Conservation (phyloP, 208 protist species). For the Jaenimonas drosophilae region DNA sequence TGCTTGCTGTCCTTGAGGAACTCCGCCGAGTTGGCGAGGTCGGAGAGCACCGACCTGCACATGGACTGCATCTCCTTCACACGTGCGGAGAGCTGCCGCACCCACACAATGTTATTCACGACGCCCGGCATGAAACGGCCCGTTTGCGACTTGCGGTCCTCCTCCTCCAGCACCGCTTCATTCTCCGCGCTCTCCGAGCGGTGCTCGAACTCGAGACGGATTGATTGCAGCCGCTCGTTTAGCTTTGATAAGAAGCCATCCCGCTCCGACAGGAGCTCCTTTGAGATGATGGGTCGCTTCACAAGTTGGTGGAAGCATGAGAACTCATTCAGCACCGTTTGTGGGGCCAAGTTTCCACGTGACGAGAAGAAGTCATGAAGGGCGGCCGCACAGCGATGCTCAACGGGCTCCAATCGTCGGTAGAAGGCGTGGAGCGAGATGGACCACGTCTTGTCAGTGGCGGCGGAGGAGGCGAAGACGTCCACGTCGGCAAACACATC, state of each 20-base stretch:
- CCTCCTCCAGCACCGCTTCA: slow-evolving; percentile 64
- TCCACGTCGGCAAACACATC: slow-evolving; percentile 65
- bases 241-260: slow-evolving; percentile 79
- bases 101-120: slow-evolving; percentile 89
- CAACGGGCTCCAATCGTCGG: slow-evolving; percentile 70
- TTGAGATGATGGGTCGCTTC: slow-evolving; percentile 75
- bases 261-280: slow-evolving; percentile 79
- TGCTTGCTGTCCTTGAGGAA: slow-evolving; percentile 45
- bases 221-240: slow-evolving; percentile 74
- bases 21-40: slow-evolving; percentile 52
- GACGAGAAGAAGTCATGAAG: slow-evolving; percentile 69
- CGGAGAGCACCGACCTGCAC: slow-evolving; percentile 62
- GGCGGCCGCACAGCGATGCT: slow-evolving; percentile 67
- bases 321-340: slow-evolving; percentile 83
- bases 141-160: slow-evolving; percentile 81
- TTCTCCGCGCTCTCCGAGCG: slow-evolving; percentile 64
- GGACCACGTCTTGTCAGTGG: slow-evolving; percentile 59
- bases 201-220: slow-evolving; percentile 84
- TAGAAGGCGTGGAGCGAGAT: slow-evolving; percentile 58
- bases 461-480: slow-evolving; percentile 41
- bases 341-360: slow-evolving; percentile 53
- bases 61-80: slow-evolving; percentile 76
- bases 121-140: slow-evolving; percentile 87
- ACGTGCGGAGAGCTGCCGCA: slow-evolving; percentile 68
- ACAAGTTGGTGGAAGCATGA: slow-evolving; percentile 72